Evolutionary conservation across 1,139 yeast species (phyloP), one percentile per base, ranked within the genome.

Genomic region (Scheffersomyces lignicola): DNA sequence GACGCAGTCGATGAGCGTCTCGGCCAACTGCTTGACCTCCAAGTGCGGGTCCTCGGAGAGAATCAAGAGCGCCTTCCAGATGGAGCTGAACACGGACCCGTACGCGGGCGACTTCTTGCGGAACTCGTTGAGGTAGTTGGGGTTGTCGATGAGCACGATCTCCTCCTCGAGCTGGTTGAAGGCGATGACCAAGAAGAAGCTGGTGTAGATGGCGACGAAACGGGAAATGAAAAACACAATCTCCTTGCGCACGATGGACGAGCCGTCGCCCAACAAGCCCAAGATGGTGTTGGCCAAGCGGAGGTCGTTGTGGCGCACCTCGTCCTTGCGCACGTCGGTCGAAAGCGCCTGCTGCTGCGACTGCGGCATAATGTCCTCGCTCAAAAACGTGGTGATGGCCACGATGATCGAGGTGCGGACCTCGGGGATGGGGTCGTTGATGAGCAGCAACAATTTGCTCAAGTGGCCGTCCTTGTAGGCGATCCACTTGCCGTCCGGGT

Each of bases 341-440:
- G 44, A 43, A 21, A 40, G 47, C 13, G 46, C 35, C 24, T 45
- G 48, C 29, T 43, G 51, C 26, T 41, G 51, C n/a, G 32, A 32
- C 24, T 37, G 49, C 31, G 46, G 51, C 16, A 15, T 5, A 7
- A 23, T 7, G 5, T 26, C 29, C 18, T 69, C 78, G 6, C 84
- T 78, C 23, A 89, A 60, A 52, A 83, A 87, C 22, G 80, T 78
- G 2, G 90, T 78, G 33, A 92, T 62, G 0, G 96, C 87, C 32
- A 82, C 67, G 8, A 92, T 66, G 8, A 88, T 78, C 0, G 97
- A 87, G 0, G 96, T 83, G 41, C 98, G 70, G 0, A 92, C 96
- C 57, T 92, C 99, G 0, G 98, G 97, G 31, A 90, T 88, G 0
- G 97, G 96, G 55, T 92, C 97, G 42, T 76, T 78, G 21, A 89